Evolutionary conservation across 106 monocot species (phyloP).

Genomic region (Posidonia australis): DNA sequence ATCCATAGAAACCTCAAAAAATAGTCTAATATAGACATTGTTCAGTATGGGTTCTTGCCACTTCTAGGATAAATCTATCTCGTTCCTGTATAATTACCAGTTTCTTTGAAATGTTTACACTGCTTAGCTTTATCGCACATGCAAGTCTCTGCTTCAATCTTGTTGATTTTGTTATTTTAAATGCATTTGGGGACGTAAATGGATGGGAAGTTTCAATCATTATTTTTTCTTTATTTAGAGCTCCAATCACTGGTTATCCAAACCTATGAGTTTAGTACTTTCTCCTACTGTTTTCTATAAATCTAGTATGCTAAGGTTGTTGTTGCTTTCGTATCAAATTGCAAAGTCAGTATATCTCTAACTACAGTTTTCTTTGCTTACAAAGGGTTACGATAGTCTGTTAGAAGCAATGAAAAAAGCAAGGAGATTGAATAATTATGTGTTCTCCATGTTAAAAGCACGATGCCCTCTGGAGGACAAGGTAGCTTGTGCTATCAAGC

Average conservation of each 20-base stretch:
- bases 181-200: too few relatives aligned
- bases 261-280: neutral
- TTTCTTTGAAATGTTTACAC: too few relatives aligned
- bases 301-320: neutral
- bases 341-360: neutral
- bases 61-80: neutral
- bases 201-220: too few relatives aligned
- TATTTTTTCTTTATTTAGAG: too few relatives aligned
- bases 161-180: too few relatives aligned
- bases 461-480: constrained; percentile 98
- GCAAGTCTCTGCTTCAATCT: too few relatives aligned
- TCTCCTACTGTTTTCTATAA: neutral
- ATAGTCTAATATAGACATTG: neutral
- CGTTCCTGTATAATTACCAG: neutral
- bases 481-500: constrained; percentile 87
- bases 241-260: neutral
- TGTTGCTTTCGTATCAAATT: neutral
- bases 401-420: constrained; percentile 91
- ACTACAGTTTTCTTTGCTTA: neutral
- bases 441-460: constrained; percentile 84
- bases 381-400: constrained; percentile 63
- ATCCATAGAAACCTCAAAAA: neutral
- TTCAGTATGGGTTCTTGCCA: neutral
- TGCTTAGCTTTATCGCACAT: too few relatives aligned
- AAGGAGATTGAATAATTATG: constrained; percentile 83